A percentile compares a stretch with the other conserved stretches of the same genome.
phyloP scores from a whole-genome alignment of 495 filamentous ascomycete species.

The Corynascus novoguineensis region DNA sequence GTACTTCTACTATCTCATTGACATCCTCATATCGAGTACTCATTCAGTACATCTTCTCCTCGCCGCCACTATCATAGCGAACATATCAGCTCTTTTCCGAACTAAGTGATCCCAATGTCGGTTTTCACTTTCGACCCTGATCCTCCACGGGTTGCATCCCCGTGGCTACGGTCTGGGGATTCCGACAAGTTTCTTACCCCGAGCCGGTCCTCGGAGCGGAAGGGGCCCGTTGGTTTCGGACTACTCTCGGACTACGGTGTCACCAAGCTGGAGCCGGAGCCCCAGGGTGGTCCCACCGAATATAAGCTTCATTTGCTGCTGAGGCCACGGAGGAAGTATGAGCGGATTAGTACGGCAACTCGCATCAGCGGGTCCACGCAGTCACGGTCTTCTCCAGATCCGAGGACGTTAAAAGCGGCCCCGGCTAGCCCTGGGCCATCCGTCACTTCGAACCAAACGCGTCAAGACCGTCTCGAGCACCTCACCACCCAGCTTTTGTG shows the following conservation, averaged over 20 bases:
- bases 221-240: slow-evolving; percentile 37
- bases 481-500: slow-evolving; percentile 92
- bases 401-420: slow-evolving; percentile 44
- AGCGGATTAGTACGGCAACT: slow-evolving; percentile 46
- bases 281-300: slow-evolving; percentile 88
- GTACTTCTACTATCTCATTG: slow-evolving; percentile 7
- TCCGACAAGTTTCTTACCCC: slow-evolving; percentile 26
- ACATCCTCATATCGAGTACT: not conserved
- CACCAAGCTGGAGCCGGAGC: slow-evolving; percentile 78
- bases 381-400: slow-evolving; percentile 53
- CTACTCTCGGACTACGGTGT: slow-evolving; percentile 66
- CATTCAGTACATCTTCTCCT: not conserved
- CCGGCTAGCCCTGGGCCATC: slow-evolving; percentile 19
- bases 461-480: slow-evolving; percentile 80
- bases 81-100: not conserved
- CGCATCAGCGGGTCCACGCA: slow-evolving; percentile 50
- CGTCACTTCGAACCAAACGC: slow-evolving; percentile 51
- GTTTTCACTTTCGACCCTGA: slow-evolving; percentile 94
- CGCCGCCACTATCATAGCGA: not conserved
- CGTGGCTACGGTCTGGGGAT: slow-evolving; percentile 62
- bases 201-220: slow-evolving; percentile 27
- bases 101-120: slow-evolving; percentile 57
- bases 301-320: slow-evolving; percentile 95
- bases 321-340: slow-evolving; percentile 68
- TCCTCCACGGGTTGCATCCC: slow-evolving; percentile 79